Base-by-base conservation (phyloP, 2,329 filamentous ascomycete species). In the Ascosphaera apis region DNA sequence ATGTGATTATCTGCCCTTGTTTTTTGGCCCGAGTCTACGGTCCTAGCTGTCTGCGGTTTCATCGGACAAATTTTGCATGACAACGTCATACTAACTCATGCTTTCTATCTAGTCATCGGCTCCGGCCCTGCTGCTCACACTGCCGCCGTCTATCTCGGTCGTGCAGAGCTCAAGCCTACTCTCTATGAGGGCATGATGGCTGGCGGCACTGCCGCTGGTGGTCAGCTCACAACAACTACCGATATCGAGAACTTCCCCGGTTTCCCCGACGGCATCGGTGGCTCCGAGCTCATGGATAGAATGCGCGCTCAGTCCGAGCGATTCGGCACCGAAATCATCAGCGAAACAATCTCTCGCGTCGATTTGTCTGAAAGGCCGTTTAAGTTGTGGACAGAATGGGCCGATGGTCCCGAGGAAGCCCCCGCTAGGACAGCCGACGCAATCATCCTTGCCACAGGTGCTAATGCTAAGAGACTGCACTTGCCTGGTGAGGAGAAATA, bases 181-280 rank as follows among this genome's bases (percentile, higher is more conserved):
- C 67, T 98, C 46, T 98, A 95, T 55, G 88, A 98, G 63, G 88
- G 88, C 47, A 92, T 98, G 69, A 74, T 98, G 56, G 88, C 88
- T 48, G 88, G 93, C 53, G 88, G 86, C 51, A 91, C 91, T 49
- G 88, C 88, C 4, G 82, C 88, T 32, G 88, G 88, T 47, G 88
- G 88, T 39, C 88, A 98, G 66, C 68, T 98, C 47, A 98, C 91
- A 37, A 98, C 91, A 17, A 98, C 88, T 37, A 95, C 91, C 50
- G 91, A 98, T 47, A 74, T 98, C 40, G 88, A 98, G 66, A 98
- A 98, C 69, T 98, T 77, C 60, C 88, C 88, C 17, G 88, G 88
- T 34, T 98, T 95, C 63, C 78, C 80, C 50, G 70, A 80, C 48
- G 79, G 76, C 43, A 83, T 98, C 54, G 78, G 82, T 59, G 88